These are phyloP conservation scores for Salix suchowensis DNA, from an alignment of 345 rosid genomes.

Conservation along the genomic window DNA sequence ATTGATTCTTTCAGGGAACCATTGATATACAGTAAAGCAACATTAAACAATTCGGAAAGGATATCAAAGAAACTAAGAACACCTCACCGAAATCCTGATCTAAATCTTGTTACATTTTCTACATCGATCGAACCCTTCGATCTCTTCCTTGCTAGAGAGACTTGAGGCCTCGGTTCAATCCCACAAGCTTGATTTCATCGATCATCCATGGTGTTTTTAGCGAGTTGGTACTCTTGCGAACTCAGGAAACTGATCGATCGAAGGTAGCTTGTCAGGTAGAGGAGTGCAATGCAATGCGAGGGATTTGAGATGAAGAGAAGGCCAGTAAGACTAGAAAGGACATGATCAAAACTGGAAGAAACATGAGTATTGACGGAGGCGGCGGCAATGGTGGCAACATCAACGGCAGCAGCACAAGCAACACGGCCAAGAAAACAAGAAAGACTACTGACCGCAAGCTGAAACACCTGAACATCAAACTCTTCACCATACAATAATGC, in stretches of 20 bases:
- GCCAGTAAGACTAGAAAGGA: background rate
- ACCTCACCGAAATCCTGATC: background rate
- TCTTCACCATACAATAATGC: background rate
- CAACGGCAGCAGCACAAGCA: background rate
- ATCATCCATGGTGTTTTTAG: background rate
- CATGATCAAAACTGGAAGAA: constrained; percentile 1
- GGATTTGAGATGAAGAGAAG: background rate
- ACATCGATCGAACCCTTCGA: background rate
- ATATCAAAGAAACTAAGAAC: background rate
- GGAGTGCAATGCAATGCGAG: background rate
- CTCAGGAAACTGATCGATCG: background rate
- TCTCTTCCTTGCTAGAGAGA: background rate
- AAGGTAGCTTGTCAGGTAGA: background rate
- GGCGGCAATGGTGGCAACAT: constrained; percentile 1
- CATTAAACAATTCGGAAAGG: background rate
- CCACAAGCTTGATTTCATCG: background rate
- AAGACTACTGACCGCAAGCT: background rate
- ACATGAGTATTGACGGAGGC: background rate
- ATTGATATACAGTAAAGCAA: background rate
- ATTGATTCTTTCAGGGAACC: background rate
- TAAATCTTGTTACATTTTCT: background rate
- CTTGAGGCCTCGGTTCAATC: background rate
- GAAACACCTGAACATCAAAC: background rate
- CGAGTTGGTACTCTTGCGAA: background rate
- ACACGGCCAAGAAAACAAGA: background rate